Base-by-base conservation (phyloP, 1,284 basidiomycete genomes). In the Tranzscheliella williamsii region DNA sequence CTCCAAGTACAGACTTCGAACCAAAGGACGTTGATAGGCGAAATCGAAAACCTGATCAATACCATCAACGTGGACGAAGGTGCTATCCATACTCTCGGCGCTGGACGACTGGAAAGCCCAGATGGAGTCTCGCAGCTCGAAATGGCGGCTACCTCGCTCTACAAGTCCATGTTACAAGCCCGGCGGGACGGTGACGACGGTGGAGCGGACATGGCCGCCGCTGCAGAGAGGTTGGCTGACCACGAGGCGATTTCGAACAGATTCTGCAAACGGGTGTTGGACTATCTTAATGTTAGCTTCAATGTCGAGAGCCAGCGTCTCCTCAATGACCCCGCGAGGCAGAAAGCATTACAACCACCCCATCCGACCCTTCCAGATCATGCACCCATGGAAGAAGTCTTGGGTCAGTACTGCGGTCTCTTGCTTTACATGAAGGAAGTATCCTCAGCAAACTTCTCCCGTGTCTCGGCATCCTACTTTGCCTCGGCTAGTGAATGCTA, bases 1-100 rank as follows among this genome's bases (percentile, higher is more conserved):
- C 81, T 98, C 26, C 95, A 99, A 79, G 92, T 98, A 2, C 94
- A 98, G 73, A 97, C 87, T 9, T 91, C 94, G 72, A 99, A 98
- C 71, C 94, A 97, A 78, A 85, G 87, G 91, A 50, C 64, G 22
- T 53, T 77, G 21, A 57, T 67, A 37, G 44, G 46, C 24, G 75
- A 77, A 48, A 69, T 77, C 39, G 68, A 75, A 36, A 64, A 61
- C 12, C 35, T 62, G 23, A 71, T 92, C 89, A 86, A 90, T 85
- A 98, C 91, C 8, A 90, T 94, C 20, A 89, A 96, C 78, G 92
- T 98, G 12, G 85, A 90, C 61, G 82, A 85, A 48, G 84, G 86
- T 24, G 85, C 87, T 7, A 81, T 97, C 37, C 76, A 87, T 13
- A 85, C 84, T 0, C 84, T 98, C 2, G 87, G 87, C 0, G 89